Evolutionary conservation across 495 filamentous ascomycete species (phyloP).

Genomic region (Mytilinidion resinicola): DNA sequence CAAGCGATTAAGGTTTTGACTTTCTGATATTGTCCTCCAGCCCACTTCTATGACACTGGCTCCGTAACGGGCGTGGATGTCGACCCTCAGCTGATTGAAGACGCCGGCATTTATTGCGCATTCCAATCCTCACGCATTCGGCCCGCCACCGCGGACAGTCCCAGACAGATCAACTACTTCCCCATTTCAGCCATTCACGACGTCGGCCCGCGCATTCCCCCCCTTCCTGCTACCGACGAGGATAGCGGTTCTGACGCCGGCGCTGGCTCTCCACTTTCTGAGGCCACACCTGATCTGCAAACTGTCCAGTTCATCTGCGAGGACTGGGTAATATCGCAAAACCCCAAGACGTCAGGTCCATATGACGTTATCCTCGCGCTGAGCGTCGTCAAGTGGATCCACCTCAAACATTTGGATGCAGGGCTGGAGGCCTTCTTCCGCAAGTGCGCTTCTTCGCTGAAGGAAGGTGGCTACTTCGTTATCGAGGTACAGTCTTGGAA

Average conservation of each 20-base stretch:
- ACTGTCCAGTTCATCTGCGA: constrained; percentile 28
- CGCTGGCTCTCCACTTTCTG: too few relatives aligned
- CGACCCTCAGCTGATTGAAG: constrained; percentile 31
- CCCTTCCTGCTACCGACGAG: too few relatives aligned
- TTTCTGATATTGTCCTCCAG: constrained; percentile 30
- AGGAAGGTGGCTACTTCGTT: constrained; percentile 33
- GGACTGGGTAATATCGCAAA: constrained; percentile 29
- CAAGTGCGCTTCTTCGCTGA: constrained; percentile 28
- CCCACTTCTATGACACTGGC: constrained; percentile 32
- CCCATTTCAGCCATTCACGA: constrained; percentile 37
- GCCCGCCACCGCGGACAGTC: constrained; percentile 6
- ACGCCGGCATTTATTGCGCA: constrained; percentile 33
- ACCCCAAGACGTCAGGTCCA: constrained; percentile 18
- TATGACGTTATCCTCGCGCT: constrained; percentile 38
- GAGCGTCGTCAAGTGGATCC: constrained; percentile 41
- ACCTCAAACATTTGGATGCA: constrained; percentile 32
- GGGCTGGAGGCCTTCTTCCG: constrained; percentile 33
- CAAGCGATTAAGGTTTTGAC: constrained; percentile 26
- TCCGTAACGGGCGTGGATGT: constrained; percentile 37
- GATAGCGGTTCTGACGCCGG: too few relatives aligned
- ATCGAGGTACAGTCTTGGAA: constrained; percentile 39
- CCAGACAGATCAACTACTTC: constrained; percentile 31
- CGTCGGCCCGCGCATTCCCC: constrained; percentile 26
- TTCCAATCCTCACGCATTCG: constrained; percentile 32
- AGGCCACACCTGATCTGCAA: too few relatives aligned